Conservation (phyloP, 176 grass and related monocot genomes). For the Tuctoria greenei region DNA sequence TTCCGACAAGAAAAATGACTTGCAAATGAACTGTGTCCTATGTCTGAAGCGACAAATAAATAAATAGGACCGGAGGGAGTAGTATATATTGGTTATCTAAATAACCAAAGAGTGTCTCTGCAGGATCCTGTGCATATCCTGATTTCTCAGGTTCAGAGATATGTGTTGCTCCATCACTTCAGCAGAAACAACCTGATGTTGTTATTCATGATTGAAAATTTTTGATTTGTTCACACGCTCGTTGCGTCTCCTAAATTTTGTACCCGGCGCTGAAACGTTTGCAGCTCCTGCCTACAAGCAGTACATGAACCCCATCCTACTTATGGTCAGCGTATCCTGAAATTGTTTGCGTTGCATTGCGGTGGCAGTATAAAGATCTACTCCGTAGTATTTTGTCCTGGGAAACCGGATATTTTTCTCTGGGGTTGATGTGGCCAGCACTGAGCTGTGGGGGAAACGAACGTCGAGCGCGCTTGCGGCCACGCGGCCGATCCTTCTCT, state of each 20-base stretch:
- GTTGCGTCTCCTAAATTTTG: background rate
- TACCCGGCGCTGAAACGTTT: background rate
- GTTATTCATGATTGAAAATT: background rate
- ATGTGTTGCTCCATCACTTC: too few species aligned
- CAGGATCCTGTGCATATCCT: too few species aligned
- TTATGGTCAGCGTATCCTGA: background rate
- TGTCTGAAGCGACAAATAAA: too few species aligned
- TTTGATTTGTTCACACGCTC: background rate
- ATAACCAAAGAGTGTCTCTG: too few species aligned
- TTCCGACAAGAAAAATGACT: too few species aligned
- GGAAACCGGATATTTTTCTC: background rate
- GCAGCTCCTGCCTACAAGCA: background rate
- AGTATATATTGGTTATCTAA: too few species aligned
- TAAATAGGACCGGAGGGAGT: too few species aligned
- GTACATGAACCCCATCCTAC: background rate
- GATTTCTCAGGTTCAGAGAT: too few species aligned
- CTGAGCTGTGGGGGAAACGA: conserved; percentile 18
- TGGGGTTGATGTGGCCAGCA: conserved; percentile 19
- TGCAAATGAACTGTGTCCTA: too few species aligned
- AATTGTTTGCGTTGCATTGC: background rate
- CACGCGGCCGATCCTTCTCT: background rate
- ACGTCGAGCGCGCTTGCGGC: conserved; percentile 2
- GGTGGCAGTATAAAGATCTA: background rate
- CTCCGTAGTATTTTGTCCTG: background rate
- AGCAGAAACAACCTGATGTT: background rate